These are phyloP conservation scores for Syzygium aromaticum DNA, from an alignment of 345 rosid species.

Conservation along the genomic window DNA sequence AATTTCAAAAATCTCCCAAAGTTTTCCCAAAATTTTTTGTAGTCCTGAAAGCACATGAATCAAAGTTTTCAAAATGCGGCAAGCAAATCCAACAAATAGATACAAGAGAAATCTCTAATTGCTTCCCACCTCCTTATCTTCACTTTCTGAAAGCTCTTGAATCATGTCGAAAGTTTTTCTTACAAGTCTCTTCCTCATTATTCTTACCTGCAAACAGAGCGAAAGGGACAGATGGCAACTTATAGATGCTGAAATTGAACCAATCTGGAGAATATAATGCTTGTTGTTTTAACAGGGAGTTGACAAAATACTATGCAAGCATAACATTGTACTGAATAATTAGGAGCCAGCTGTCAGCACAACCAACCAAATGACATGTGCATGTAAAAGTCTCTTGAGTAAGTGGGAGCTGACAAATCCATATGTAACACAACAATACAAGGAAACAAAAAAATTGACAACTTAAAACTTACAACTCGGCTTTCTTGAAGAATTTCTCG, in stretches of 20 bases:
- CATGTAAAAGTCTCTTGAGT: neutral
- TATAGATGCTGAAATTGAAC: neutral
- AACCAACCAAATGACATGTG: neutral
- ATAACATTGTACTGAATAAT: neutral
- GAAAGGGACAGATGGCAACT: neutral
- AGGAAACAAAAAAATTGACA: neutral
- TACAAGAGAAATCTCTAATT: neutral
- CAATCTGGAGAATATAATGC: neutral
- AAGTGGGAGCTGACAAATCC: neutral
- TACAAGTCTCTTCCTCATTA: slow-evolving; percentile 97
- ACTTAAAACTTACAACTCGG: slow-evolving; percentile 45
- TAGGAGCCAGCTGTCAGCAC: neutral
- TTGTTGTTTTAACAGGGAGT: neutral
- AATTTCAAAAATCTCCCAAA: slow-evolving; percentile 83
- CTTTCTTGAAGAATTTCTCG: slow-evolving; percentile 98
- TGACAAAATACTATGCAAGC: neutral
- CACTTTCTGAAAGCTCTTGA: slow-evolving; percentile 77
- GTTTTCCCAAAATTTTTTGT: slow-evolving; percentile 97
- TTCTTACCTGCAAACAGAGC: slow-evolving; percentile 48
- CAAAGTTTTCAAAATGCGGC: neutral
- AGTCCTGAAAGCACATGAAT: slow-evolving; percentile 50
- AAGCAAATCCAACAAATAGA: neutral
- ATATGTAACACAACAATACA: neutral
- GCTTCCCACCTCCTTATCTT: slow-evolving; percentile 70
- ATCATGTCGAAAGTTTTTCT: slow-evolving; percentile 97